Evolutionary conservation across 75 land plant species (phyloP), one percentile per base, ranked within the genome.

Genomic region (Cunninghamia lanceolata): DNA sequence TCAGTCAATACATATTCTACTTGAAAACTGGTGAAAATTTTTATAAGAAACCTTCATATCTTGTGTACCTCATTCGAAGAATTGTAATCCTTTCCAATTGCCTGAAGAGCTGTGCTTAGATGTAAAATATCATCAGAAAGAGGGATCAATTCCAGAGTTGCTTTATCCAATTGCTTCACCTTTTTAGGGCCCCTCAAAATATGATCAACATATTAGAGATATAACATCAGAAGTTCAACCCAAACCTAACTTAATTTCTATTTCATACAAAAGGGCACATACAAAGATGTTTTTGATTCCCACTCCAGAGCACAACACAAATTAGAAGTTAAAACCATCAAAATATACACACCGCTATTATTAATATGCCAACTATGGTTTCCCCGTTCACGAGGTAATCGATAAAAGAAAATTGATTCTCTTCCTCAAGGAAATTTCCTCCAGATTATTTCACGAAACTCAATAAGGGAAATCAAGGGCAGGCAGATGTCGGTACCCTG

Each of bases 121-220:
- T 79, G 80, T 3, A 86, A 68, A 71, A 94, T 92, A 40, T 91
- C 91, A 84, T 93, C 87, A 42, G 83, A 90, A 35, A 89, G 68
- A 30, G 52, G 87, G 59, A 92, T 85, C 56, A 95, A 80, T 84
- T 94, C 93, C 80, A 92, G 63, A 34, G 93, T 85, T 21, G 87
- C 89, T 32, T 82, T 88, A 83, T 94, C 96, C 79, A 95, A 87
- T 52, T 92, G 85, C 88, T 90, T 89, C 59, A 96, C 94, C 96
- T 94, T 43, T 79, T 79, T 42, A 8, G 2, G 82, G 11, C 47
- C 47, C 82, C n/a, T 42, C 43, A 43, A 43, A 19, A 79, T 42
- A 43, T 11, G 30, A 28, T 42, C 32, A 71, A 71, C 28, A 43
- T 28, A 42, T 79, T 79, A 79, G 47, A 79, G 46, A 43, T 25